Evolutionary conservation across 495 filamentous ascomycete species (phyloP), one percentile per base, ranked within the genome.

Genomic region (Tricharina praecox): DNA sequence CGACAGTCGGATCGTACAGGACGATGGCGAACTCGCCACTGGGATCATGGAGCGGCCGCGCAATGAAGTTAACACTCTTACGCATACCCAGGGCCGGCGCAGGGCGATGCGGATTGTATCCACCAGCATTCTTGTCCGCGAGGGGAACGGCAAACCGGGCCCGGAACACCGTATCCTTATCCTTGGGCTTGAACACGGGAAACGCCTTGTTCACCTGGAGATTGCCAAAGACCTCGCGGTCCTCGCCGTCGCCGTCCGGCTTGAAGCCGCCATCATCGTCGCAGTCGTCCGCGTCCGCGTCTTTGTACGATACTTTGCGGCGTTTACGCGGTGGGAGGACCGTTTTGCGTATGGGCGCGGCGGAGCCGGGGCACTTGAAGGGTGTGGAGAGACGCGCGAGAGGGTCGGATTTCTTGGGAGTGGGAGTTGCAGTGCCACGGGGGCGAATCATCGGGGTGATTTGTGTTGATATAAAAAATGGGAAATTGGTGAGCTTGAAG

Each of bases 11-110:
- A 59, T 99, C 90, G 54, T 92, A 87, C 8, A 99, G 65, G 4
- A 99, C 90, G 55, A 99, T 96, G 1, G 90, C 81, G 64, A 96
- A 93, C 56, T 99, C 92, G 48, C 83, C 92, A 58, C 79, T 83
- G 0, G 90, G 90, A 56, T 99, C 90, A 61, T 99, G 92, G 46
- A 99, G 62, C 33, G 90, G 81, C 54, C 83, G 93, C 18, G 86
- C 85, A 10, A 93, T 71, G 62, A 96, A 95, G 4, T 77, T 74
- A 1, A 81, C 78, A 9, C 88, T 85, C 58, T 74, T 78, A 51
- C 90, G 69, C 67, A 99, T 70, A 1, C 90, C 90, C 25, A 99
- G 64, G 0, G 83, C 80, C 2, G 92, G 90, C 8, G 92, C 80
- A 3, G 83, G 77, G 21, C 90, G 71, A 38, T 76, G 75, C 2